Base-by-base conservation (phyloP, 1,284 basidiomycete species). In the Irpex rosettiformis region DNA sequence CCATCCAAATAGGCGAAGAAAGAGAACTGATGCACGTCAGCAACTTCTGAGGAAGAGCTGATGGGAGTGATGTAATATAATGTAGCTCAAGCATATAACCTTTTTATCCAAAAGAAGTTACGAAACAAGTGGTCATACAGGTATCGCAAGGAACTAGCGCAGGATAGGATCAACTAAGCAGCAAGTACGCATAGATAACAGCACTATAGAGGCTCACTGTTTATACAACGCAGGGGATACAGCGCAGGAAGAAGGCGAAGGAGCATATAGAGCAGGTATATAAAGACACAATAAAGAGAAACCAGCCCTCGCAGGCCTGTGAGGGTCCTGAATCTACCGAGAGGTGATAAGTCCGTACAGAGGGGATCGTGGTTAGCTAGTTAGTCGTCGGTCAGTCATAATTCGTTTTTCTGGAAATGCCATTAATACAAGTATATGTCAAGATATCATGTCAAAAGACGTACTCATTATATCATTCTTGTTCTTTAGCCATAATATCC, bases 1-100 rank as follows among this genome's bases (percentile, higher is more conserved):
- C 55, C 2, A 64, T 73, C 25, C 61, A 69, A 54, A 69, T 72
- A 29, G 67, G 66, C 27, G 69, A 65, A 55, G 55, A 59, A 5
- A 65, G 69, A 52, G 66, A 70, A 45, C 61, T 71, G 2, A 42
- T 69, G 3, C 45, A 55, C 24, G 62, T 59, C 4, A 57, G 52
- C 33, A 51, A 25, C 8, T 71, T 69, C 49, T 70, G 51, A 61
- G 43, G 53, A 7, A 25, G 48, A 51, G 2, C 13, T 7, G 18
- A n/a, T n/a, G n/a, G n/a, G n/a, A n/a, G n/a, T n/a, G n/a, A n/a
- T n/a, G n/a, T 47, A 47, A 13, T 25, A n/a, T 21, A 25, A 21
- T 13, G 18, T n/a, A 1, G 1, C n/a, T 11, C 33, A n/a, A 40
- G 33, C 11, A 40, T 40, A 40, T 16, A n/a, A 13, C 11, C n/a